These are phyloP conservation scores for Backusella sp. DNA, from an alignment of 192 early-diverging fungal species.

Conservation along the genomic window DNA sequence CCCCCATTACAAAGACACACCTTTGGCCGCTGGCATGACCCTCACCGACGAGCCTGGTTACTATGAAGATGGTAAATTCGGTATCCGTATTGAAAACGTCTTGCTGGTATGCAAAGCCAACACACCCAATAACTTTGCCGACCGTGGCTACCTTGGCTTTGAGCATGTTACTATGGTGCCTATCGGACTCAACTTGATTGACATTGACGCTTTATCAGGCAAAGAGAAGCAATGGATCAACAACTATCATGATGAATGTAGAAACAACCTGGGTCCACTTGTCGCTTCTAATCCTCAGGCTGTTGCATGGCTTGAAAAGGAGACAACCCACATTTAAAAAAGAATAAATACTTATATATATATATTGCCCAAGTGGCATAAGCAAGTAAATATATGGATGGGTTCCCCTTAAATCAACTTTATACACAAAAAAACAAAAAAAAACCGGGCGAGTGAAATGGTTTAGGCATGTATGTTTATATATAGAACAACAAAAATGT, in stretches of 20 bases:
- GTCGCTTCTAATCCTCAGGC: conserved; percentile 64
- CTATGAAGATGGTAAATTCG: conserved; percentile 94
- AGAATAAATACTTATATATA: no score
- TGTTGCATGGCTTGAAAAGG: conserved; percentile 80
- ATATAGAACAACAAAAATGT: neutral
- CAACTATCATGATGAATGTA: conserved; percentile 74
- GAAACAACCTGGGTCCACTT: conserved; percentile 74
- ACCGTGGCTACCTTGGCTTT: conserved; percentile 78
- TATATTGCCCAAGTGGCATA: no score
- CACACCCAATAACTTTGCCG: conserved; percentile 83
- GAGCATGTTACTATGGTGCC: conserved; percentile 90
- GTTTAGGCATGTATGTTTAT: neutral
- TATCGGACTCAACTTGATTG: conserved; percentile 84
- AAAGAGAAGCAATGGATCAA: conserved; percentile 88
- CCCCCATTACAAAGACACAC: conserved; percentile 66
- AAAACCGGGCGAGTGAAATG: neutral
- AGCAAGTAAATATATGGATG: no score
- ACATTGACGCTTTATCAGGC: conserved; percentile 57
- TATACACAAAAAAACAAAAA: neutral
- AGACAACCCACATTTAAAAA: conserved; percentile 61
- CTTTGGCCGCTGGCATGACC: conserved; percentile 87
- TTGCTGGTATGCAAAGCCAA: conserved; percentile 70
- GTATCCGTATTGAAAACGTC: conserved; percentile 95
- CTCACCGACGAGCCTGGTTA: conserved; percentile 96
- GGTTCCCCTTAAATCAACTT: no score